Evolutionary conservation across 768 basidiomycete genomes (phyloP).

Genomic region (Coprinellus micaceus): DNA sequence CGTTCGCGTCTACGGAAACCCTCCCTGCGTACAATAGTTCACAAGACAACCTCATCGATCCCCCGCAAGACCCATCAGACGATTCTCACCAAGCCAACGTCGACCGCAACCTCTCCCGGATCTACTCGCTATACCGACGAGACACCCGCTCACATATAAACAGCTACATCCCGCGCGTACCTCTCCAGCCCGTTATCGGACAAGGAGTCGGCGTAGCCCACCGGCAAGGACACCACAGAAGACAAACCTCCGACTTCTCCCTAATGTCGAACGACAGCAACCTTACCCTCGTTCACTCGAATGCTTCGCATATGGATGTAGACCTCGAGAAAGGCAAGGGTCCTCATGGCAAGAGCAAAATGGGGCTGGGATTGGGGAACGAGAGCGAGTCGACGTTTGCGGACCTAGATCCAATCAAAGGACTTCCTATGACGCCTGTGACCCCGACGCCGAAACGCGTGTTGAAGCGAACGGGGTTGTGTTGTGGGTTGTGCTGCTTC

Average conservation of each 20-base stretch:
- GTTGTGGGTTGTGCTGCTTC: not conserved
- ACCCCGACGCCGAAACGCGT: not conserved
- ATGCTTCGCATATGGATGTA: not conserved
- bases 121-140: slow-evolving; percentile 1
- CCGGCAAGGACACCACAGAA: not conserved
- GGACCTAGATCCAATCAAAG: not conserved
- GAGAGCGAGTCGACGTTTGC: not conserved
- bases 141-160: not conserved
- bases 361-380: not conserved
- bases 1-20: too few species aligned
- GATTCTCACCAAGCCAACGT: not conserved
- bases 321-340: slow-evolving; percentile 1
- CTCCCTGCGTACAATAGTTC: not conserved
- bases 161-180: not conserved
- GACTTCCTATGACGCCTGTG: not conserved
- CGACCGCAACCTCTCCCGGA: not conserved
- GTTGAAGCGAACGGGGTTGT: not conserved
- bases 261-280: not conserved
- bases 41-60: not conserved
- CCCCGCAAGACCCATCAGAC: not conserved
- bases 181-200: not conserved
- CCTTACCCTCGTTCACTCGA: not conserved
- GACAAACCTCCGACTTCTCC: not conserved
- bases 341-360: too few species aligned
- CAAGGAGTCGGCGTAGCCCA: not conserved